phyloP scores from a whole-genome alignment of 768 basidiomycete species.

The Boletellus ananas region DNA sequence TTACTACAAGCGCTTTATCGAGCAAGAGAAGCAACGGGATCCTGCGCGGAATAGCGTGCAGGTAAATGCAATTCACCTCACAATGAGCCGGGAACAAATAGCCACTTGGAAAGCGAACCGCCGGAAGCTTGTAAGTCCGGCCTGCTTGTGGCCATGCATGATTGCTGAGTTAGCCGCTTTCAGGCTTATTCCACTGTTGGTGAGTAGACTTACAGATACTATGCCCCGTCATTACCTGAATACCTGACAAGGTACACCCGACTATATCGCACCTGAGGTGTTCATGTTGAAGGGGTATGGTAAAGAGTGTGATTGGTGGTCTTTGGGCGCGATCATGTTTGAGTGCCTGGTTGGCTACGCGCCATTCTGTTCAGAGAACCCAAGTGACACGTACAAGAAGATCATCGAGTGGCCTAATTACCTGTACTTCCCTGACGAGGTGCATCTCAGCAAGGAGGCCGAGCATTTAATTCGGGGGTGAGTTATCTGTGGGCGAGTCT shows the following conservation, averaged over 20 bases:
- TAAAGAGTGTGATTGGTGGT: constrained; percentile 99
- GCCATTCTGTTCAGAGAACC: constrained; percentile 96
- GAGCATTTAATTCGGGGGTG: constrained; percentile 87
- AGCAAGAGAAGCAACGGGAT: constrained; percentile 63
- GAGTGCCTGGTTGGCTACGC: constrained; percentile 98
- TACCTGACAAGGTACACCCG: constrained; percentile 27
- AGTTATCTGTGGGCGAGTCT: constrained; percentile 19
- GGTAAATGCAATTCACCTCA: constrained; percentile 95
- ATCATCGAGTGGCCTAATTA: constrained; percentile 95
- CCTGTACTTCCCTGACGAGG: constrained; percentile 91
- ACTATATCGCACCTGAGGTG: constrained; percentile 93
- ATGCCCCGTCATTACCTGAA: neutral
- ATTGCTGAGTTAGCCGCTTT: constrained; percentile 7
- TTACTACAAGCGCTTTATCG: constrained; percentile 89
- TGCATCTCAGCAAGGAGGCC: constrained; percentile 87
- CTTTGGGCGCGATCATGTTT: constrained; percentile 97
- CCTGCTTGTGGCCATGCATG: neutral
- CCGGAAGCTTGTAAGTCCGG: constrained; percentile 72
- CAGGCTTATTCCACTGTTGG: constrained; percentile 93
- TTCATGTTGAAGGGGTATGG: constrained; percentile 97
- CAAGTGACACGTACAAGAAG: constrained; percentile 97
- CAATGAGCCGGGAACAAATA: constrained; percentile 95
- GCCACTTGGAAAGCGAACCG: constrained; percentile 99
- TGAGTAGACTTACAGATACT: constrained; percentile 9
- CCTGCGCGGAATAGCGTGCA: constrained; percentile 90